A percentile compares a stretch with the other conserved stretches of the same genome.
phyloP scores from a whole-genome alignment of 331 rosid species.

The Malus hybrid region DNA sequence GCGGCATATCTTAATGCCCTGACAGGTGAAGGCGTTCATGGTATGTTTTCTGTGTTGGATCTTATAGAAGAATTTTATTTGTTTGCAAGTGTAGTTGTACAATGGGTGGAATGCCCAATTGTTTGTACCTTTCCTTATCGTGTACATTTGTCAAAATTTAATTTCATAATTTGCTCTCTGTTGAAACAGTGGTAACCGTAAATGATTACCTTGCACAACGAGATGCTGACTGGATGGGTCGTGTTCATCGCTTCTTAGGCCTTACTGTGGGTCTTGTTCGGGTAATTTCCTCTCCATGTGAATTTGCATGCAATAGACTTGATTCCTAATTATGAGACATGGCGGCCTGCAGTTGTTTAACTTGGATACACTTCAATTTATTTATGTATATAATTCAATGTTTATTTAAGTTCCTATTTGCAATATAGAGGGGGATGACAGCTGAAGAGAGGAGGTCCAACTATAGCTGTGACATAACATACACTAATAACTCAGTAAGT shows the following conservation, averaged over 20 bases:
- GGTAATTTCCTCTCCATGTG: conserved; percentile 32
- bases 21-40: conserved; percentile 93
- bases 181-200: conserved; percentile 67
- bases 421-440: conserved; percentile 66
- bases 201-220: conserved; percentile 97
- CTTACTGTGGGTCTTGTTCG: conserved; percentile 93
- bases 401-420: conserved; percentile 18
- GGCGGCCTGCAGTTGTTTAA: background rate
- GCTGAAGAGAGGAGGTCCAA: conserved; percentile 61
- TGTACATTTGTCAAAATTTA: conserved; percentile 1
- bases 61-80: background rate
- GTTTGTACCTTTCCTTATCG: background rate
- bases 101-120: background rate
- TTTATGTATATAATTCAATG: conserved; percentile 8
- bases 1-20: conserved; percentile 94
- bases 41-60: conserved; percentile 25
- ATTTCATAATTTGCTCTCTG: background rate
- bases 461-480: conserved; percentile 83
- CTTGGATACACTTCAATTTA: background rate
- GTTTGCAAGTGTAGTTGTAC: background rate
- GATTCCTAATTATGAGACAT: conserved; percentile 3
- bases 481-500: conserved; percentile 91
- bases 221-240: conserved; percentile 99
- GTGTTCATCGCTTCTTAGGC: conserved; percentile 88
- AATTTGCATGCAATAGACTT: conserved; percentile 2